Conservation (phyloP, 495 filamentous ascomycete species). For the Bacidia gigantensis region DNA sequence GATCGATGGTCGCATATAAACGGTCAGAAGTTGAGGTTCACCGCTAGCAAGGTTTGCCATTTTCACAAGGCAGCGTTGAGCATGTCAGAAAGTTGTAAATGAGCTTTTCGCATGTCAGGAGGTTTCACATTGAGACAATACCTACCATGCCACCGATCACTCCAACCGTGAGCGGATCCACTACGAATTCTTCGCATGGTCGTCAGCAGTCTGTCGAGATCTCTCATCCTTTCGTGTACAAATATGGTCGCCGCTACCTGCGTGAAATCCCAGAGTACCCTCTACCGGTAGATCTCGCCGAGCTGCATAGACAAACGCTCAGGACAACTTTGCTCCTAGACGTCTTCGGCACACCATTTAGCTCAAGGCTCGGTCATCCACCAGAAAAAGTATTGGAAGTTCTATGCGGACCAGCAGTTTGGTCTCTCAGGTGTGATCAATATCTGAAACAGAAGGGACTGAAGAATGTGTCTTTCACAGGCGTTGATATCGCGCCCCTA, state of each 20-base stretch:
- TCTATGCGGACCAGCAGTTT: constrained; percentile 78
- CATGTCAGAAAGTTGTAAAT: no score
- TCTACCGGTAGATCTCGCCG: constrained; percentile 74
- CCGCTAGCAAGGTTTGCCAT: no score
- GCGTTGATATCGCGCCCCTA: constrained; percentile 69
- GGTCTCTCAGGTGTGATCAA: constrained; percentile 75
- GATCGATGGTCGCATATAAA: no score
- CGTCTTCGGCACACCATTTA: constrained; percentile 68
- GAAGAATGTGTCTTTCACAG: constrained; percentile 55
- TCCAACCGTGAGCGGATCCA: not conserved
- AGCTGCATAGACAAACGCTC: constrained; percentile 77
- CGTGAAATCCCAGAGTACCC: constrained; percentile 68
- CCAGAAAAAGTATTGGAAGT: constrained; percentile 72
- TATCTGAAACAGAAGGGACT: constrained; percentile 53
- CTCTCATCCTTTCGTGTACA: constrained; percentile 50
- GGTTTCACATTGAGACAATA: no score
- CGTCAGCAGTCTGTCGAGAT: constrained; percentile 21
- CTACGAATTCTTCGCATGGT: constrained; percentile 16
- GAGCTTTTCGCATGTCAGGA: no score
- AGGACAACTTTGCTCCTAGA: constrained; percentile 68
- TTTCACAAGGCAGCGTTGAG: no score
- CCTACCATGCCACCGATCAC: not conserved
- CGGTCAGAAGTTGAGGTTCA: no score
- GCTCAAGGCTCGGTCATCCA: constrained; percentile 50
- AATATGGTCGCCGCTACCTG: constrained; percentile 69